A percentile compares a stretch with the other conserved stretches of the same genome.
These are phyloP conservation scores for Tricholoma sp. DNA, from an alignment of 768 basidiomycete species.

Conservation along the genomic window DNA sequence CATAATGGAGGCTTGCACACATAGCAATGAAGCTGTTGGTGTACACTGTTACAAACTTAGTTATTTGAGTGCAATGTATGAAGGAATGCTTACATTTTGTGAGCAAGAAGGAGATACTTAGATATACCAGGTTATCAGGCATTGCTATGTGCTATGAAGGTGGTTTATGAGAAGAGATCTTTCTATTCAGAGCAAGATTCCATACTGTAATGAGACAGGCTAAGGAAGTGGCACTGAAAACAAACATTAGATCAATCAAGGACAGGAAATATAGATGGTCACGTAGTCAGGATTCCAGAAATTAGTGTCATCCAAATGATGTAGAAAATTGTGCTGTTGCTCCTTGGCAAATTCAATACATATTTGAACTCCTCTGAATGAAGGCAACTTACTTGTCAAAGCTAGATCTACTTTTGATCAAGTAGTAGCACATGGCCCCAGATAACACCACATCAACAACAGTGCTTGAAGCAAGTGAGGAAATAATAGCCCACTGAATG, in stretches of 20 bases:
- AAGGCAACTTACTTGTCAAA: conserved; percentile 11
- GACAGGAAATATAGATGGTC: background rate
- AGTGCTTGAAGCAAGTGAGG: conserved; percentile 19
- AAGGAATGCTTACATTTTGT: conserved; percentile 14
- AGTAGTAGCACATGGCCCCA: conserved; percentile 20
- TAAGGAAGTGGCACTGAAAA: conserved; percentile 12
- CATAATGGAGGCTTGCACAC: conserved; percentile 7
- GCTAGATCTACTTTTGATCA: conserved; percentile 17
- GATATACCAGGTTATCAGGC: conserved; percentile 17
- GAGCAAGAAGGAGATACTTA: conserved; percentile 15
- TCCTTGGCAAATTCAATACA: conserved; percentile 8
- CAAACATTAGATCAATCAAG: background rate
- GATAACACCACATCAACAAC: conserved; percentile 21
- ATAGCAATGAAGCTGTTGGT: conserved; percentile 28
- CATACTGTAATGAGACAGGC: conserved; percentile 15
- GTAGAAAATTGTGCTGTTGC: conserved; percentile 13
- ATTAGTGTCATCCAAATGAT: conserved; percentile 16
- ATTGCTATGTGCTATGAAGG: conserved; percentile 9
- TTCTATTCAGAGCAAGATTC: background rate
- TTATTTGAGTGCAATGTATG: background rate
- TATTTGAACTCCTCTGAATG: background rate
- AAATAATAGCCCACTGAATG: conserved; percentile 21
- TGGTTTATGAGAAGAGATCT: background rate
- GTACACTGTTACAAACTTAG: conserved; percentile 17
- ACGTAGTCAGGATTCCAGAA: conserved; percentile 20